Percentiles rank a stretch among this genome's conserved stretches.
Conservation (phyloP, 306 rosid species). For the Prunus padus region DNA sequence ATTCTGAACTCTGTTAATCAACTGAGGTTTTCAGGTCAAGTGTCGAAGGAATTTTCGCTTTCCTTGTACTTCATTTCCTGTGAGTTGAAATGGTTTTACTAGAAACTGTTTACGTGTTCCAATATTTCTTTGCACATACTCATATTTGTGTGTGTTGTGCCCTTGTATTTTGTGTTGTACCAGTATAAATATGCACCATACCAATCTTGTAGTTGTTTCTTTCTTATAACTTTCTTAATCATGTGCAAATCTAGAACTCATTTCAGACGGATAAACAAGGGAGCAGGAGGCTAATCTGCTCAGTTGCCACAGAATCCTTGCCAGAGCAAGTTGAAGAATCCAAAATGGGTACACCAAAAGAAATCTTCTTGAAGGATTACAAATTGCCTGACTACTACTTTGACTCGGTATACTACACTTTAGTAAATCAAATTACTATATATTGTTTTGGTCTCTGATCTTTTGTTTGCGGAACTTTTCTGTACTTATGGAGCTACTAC, state of each 20-base stretch:
- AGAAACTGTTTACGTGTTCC: constrained; percentile 4
- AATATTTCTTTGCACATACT: constrained; percentile 15
- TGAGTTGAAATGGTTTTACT: constrained; percentile 42
- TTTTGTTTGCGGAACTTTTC: background rate
- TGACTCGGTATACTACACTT: constrained; percentile 49
- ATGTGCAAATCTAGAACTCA: constrained; percentile 26
- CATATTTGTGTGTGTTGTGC: constrained; percentile 5
- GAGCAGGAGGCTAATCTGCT: constrained; percentile 64
- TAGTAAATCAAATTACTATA: constrained; percentile 12
- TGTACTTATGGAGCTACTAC: constrained; percentile 20
- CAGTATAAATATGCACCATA: background rate
- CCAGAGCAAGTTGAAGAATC: constrained; percentile 65
- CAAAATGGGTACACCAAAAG: constrained; percentile 74
- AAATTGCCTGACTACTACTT: constrained; percentile 90
- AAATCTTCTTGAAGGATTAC: constrained; percentile 89
- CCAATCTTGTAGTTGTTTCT: background rate
- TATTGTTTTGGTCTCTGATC: constrained; percentile 24
- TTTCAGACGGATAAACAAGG: constrained; percentile 55
- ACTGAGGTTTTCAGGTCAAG: constrained; percentile 45
- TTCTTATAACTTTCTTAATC: constrained; percentile 14
- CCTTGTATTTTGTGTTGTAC: background rate
- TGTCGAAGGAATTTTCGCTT: constrained; percentile 33
- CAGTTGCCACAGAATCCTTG: constrained; percentile 66
- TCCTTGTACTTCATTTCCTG: constrained; percentile 42
- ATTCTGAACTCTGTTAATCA: constrained; percentile 17